phyloP scores from a whole-genome alignment of 2,329 filamentous ascomycete genomes.

The Passalora sequoiae region DNA sequence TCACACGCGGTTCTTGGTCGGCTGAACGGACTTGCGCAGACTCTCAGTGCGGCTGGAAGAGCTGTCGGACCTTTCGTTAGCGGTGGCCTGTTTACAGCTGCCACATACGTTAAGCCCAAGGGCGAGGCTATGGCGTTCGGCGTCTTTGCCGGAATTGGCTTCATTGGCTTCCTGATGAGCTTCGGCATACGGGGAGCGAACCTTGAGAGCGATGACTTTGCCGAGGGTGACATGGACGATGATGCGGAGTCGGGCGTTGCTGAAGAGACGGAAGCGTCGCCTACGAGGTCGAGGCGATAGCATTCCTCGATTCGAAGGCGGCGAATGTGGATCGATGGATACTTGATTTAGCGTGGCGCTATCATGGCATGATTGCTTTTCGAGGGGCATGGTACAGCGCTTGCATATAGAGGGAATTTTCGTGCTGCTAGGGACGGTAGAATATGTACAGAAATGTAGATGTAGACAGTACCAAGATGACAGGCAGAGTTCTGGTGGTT shows the following conservation, averaged over 20 bases:
- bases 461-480: no score
- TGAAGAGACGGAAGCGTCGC: neutral
- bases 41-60: slow-evolving; percentile 81
- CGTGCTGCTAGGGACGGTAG: no score
- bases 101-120: slow-evolving; percentile 66
- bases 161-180: slow-evolving; percentile 73
- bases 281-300: neutral
- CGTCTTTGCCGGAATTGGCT: slow-evolving; percentile 75
- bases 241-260: slow-evolving; percentile 43
- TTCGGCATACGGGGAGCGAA: slow-evolving; percentile 66
- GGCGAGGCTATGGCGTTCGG: slow-evolving; percentile 84
- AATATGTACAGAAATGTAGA: no score
- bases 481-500: no score
- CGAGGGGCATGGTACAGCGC: no score
- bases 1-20: slow-evolving; percentile 81
- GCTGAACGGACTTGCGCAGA: slow-evolving; percentile 90
- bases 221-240: slow-evolving; percentile 38
- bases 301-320: neutral
- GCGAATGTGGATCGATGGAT: no score
- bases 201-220: slow-evolving; percentile 56
- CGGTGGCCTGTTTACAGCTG: slow-evolving; percentile 77
- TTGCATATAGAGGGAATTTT: no score
- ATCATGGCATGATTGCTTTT: no score
- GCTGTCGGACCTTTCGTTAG: slow-evolving; percentile 85
- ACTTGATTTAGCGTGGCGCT: no score